Conservation (phyloP, 441 rosid species). For the Brassica balearica region DNA sequence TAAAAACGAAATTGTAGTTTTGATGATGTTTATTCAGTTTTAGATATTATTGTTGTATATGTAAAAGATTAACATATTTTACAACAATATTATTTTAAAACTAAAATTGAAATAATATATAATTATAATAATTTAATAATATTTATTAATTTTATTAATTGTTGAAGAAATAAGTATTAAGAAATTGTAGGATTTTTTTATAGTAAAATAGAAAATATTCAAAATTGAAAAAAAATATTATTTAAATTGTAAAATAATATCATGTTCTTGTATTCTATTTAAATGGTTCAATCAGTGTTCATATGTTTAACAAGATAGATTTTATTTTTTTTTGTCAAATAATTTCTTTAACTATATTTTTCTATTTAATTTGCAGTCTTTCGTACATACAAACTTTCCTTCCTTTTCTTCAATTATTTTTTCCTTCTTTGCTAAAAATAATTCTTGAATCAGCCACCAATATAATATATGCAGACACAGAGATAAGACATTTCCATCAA, state of each 20-base stretch:
- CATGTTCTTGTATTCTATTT: not conserved
- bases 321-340: not conserved
- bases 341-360: not conserved
- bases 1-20: not conserved
- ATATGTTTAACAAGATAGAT: not conserved
- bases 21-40: not conserved
- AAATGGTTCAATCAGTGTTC: not conserved
- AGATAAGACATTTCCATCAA: not conserved
- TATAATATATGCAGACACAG: slow-evolving; percentile 15
- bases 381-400: not conserved
- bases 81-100: too few species aligned
- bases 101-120: too few species aligned
- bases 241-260: not conserved
- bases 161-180: not conserved
- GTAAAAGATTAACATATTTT: not conserved
- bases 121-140: not conserved
- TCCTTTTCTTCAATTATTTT: not conserved
- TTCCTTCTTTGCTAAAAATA: not conserved
- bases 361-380: not conserved
- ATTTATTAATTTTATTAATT: not conserved
- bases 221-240: not conserved
- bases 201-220: not conserved
- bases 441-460: not conserved
- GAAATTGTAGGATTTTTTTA: not conserved
- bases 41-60: not conserved